Evolutionary conservation across 495 filamentous ascomycete species (phyloP), one percentile per base, ranked within the genome.

Genomic region (Neurospora sp.): DNA sequence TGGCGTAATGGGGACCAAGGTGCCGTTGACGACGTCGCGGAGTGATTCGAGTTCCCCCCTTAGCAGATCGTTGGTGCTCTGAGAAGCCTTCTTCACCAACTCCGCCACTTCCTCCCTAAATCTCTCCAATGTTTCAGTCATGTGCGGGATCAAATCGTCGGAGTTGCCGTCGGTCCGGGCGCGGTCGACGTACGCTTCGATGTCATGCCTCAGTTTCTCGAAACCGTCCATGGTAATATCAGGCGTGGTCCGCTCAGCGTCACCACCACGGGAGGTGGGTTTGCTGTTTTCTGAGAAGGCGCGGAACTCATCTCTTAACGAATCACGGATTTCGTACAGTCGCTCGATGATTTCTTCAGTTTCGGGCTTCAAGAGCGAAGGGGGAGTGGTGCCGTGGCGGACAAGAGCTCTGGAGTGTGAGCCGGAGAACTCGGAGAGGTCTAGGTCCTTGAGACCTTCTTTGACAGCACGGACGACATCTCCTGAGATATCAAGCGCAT

Each of bases 211-310:
- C 5, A 98, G 87, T 70, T 87, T 88, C 75, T 94, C 92, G 43
- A 97, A 87, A 4, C 93, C 93, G 79, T 96, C 93, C 78, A 92
- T 94, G 72, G 95, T 89, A 2, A 93, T 92, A 78, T 95, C 92
- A 3, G 97, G 85, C 13, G 24, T 19, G 34, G 96, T 87, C 76
- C 96, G 90, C 78, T 93, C 92, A 0, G 92, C 93, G 77, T 94
- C 85, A 59, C 88, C 85, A 62, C 91, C 92, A 76, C 89, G 85
- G 19, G 91, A 88, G 76, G 91, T 93, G 76, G 94, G 87, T 76
- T 93, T 91, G 69, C 91, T 88, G 78, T 93, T 90, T 28, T 90
- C 86, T 0, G 85, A 84, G 7, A 86, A 82, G 19, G 83, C 80
- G 74, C 82, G 86, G 81, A 92, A 91, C 77, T 92, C 90, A 3